These are phyloP conservation scores for Mycena chlorophos DNA, from an alignment of 768 basidiomycete genomes.

Conservation along the genomic window DNA sequence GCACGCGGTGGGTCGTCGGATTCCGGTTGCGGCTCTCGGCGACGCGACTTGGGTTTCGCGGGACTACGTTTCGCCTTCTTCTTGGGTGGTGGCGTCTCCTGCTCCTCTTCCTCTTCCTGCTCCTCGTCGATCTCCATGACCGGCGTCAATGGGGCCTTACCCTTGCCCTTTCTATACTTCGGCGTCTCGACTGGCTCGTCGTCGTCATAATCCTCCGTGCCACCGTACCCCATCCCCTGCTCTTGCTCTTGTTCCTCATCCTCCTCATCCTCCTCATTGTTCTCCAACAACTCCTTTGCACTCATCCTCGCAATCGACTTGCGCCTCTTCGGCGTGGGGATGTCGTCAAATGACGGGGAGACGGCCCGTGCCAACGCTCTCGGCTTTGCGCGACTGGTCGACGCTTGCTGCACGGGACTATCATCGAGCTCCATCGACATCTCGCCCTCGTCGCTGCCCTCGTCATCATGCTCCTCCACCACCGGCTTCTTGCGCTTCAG, in stretches of 20 bases:
- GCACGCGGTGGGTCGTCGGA: conserved; percentile 31
- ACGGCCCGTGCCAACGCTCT: too few relatives aligned
- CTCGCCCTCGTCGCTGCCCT: conserved; percentile 61
- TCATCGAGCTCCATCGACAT: conserved; percentile 76
- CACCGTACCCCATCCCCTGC: conserved; percentile 23
- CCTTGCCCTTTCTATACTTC: conserved; percentile 46
- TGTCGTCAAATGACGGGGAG: conserved; percentile 45
- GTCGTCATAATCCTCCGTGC: conserved; percentile 46
- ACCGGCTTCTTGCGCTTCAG: conserved; percentile 52
- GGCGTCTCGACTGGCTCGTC: conserved; percentile 35
- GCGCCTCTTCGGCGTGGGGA: conserved; percentile 55
- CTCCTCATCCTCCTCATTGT: conserved; percentile 26
- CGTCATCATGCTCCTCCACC: conserved; percentile 39
- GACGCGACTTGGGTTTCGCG: neutral
- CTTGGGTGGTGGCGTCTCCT: conserved; percentile 31
- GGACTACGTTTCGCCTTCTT: conserved; percentile 28
- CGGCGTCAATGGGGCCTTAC: conserved; percentile 41
- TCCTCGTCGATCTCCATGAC: conserved; percentile 33
- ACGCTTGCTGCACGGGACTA: neutral
- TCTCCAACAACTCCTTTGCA: conserved; percentile 29
- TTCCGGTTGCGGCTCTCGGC: conserved; percentile 51
- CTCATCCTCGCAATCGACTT: conserved; percentile 35
- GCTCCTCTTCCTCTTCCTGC: conserved; percentile 41
- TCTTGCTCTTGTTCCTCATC: too few relatives aligned
- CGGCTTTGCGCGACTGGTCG: neutral